Evolutionary conservation across 2,329 filamentous ascomycete genomes (phyloP).

Genomic region (Trichophyton schoenleinii): DNA sequence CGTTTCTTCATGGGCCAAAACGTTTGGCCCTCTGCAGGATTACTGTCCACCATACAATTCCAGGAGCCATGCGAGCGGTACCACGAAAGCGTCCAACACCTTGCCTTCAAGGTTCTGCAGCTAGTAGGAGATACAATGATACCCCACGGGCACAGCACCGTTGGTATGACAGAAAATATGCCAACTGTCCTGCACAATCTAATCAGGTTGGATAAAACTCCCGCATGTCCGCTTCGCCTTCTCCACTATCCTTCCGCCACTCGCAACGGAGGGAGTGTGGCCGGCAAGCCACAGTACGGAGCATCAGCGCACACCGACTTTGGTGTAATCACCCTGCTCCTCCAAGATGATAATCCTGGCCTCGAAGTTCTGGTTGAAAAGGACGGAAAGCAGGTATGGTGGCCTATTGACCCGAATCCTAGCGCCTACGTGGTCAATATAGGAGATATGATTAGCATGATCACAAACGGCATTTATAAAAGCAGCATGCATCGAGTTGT

Average conservation of each 20-base stretch:
- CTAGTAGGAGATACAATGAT: neutral
- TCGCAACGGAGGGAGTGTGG: neutral
- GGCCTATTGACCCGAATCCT: slow-evolving; percentile 30
- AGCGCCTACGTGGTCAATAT: slow-evolving; percentile 41
- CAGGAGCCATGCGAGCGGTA: neutral
- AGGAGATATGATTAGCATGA: slow-evolving; percentile 37
- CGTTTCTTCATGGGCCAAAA: slow-evolving; percentile 2
- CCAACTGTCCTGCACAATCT: slow-evolving; percentile 3
- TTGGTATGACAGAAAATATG: neutral
- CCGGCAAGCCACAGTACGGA: slow-evolving; percentile 3
- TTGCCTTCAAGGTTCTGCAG: slow-evolving; percentile 1
- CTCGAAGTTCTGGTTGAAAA: slow-evolving; percentile 40
- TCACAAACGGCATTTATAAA: slow-evolving; percentile 36
- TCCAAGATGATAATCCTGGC: slow-evolving; percentile 40
- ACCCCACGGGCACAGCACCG: neutral
- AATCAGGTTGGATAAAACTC: neutral
- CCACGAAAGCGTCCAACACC: neutral
- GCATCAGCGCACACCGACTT: slow-evolving; percentile 38
- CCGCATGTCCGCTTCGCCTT: slow-evolving; percentile 2
- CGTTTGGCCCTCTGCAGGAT: neutral
- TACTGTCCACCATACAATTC: neutral
- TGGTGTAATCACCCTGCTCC: slow-evolving; percentile 42
- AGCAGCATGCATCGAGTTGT: slow-evolving; percentile 34
- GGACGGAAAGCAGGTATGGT: slow-evolving; percentile 31
- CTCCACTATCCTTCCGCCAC: neutral